Evolutionary conservation across 805 yeast genomes (phyloP), one percentile per base, ranked within the genome.

Genomic region (Allodekkera sacchari): DNA sequence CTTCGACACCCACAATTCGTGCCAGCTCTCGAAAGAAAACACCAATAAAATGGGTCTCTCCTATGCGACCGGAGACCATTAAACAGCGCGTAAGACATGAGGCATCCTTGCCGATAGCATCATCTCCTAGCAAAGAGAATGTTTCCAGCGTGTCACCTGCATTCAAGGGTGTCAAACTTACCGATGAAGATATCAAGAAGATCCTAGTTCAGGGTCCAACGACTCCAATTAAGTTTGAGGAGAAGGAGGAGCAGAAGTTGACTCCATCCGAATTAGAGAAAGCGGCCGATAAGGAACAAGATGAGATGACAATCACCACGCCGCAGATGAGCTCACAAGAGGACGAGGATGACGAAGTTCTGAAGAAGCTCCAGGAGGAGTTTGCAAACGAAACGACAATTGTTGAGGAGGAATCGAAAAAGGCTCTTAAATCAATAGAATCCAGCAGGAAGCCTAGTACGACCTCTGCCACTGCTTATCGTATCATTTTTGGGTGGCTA

Each of bases 401-500:
- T 22, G 35, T 50, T 11, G 48, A 48, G 27, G 29, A 43, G 19
- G 57, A 51, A 29, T 42, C 48, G 2, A 42, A 43, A 14, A 44
- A 41, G 30, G 44, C 39, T 3, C 19, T 45, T 15, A 35, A 46
- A 13, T 24, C 22, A 11, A 22, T 38, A 3, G 27, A 43, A 9
- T 15, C 27, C 6, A 33, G 16, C 4, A 32, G 28, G 21, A 25
- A 17, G 13, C 22, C 26, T 7, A 22, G 21, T 10, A 17, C 35
- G 31, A 25, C 29, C 29, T 27, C n/a, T 27, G 22, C 2, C 12
- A 18, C 28, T 6, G 12, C 15, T 32, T 15, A 37, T 31, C 35
- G 37, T 23, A 28, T 45, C 5, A 31, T 40, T 7, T 11, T 30
- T 15, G 28, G 26, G 4, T 44, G 48, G 49, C 27, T 41, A 22